Evolutionary conservation across 2,329 filamentous ascomycete genomes (phyloP), one percentile per base, ranked within the genome.

Genomic region (Botryotinia calthae): DNA sequence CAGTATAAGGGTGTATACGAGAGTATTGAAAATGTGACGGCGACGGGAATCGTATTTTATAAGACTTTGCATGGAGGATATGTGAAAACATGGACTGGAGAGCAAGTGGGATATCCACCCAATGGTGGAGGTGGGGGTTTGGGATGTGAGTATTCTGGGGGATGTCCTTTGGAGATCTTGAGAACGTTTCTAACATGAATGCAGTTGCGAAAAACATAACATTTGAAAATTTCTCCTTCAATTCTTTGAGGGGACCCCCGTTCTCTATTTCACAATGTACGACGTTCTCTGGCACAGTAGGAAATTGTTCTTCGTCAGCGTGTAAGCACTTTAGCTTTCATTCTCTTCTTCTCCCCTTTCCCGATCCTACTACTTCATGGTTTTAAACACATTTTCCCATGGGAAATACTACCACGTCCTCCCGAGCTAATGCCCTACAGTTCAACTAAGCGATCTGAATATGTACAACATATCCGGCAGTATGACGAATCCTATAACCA

Each of bases 1-100:
- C 88, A 89, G 79, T 88, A 87, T 74, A 65, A 42, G 14, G 70
- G 46, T 12, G 70, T 71, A 31, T 71, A 42, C 12, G 70, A 71
- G 22, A 71, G 31, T 3, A 65, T 71, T 54, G 69, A 71, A 12
- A 51, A 65, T 44, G 59, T 71, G 12, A 65, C 61, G 6, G 46
- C 48, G 10, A 40, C 34, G 20, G n/a, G 31, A n/a, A 66, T 66
- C 9, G 34, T 54, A 16, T 71, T 71, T 42, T 71, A 71, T 31
- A 66, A 66, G 61, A 71, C 70, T 8, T 66, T 71, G 44, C 70
- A 71, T 58, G 61, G 68, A 63, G 68, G 56, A 16, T 87, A 87
- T 75, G 78, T 89, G 73, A 89, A 90, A 81, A 89, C 87, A 0
- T 90, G 88, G 88, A 87, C 86, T 0, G 86, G 86, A 28, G 80